Base-by-base conservation (phyloP, 805 yeast species). In the Ogataea minuta region DNA sequence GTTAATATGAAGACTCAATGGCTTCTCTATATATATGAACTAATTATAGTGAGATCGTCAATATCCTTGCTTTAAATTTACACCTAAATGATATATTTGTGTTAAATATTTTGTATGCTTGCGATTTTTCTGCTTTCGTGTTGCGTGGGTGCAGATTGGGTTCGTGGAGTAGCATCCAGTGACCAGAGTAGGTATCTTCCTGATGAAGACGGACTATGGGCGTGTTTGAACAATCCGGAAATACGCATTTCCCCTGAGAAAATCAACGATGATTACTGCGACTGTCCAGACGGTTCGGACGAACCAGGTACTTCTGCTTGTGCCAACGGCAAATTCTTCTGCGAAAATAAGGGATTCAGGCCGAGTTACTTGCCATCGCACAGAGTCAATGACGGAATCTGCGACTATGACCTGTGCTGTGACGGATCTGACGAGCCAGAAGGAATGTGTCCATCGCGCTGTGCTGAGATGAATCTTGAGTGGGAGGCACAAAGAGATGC, bases 201-300 rank as follows among this genome's bases (percentile, higher is more conserved):
- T 1, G 72, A 71, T 37, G 44, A 56, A 1, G 59, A 72, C 6
- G 77, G 77, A 1, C 60, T 68, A 34, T 91, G 93, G 87, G 62
- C 67, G 5, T 91, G 98, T 65, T 59, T 91, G 25, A 53, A 63
- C 23, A 72, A 84, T 53, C 82, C 93, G 0, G 72, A 76, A n/a
- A 76, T 88, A 4, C 68, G 67, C 14, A 62, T 91, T 13, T 68
- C 80, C 28, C 67, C 68, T 36, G 66, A 66, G 25, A 84, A 80
- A 54, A 72, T 91, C 51, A 91, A 91, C 59, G 97, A 93, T 60
- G 84, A 89, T 52, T 82, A 73, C 56, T 91, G 98, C 63, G 98
- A 93, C 56, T 91, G 98, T 66, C 97, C 97, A 0, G 99, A 93
- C 64, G 98, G 98, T 0, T 79, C 90, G 4, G 99, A 93, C 64